Base-by-base conservation (phyloP, 495 filamentous ascomycete species). In the Pseudevernia furfuracea region DNA sequence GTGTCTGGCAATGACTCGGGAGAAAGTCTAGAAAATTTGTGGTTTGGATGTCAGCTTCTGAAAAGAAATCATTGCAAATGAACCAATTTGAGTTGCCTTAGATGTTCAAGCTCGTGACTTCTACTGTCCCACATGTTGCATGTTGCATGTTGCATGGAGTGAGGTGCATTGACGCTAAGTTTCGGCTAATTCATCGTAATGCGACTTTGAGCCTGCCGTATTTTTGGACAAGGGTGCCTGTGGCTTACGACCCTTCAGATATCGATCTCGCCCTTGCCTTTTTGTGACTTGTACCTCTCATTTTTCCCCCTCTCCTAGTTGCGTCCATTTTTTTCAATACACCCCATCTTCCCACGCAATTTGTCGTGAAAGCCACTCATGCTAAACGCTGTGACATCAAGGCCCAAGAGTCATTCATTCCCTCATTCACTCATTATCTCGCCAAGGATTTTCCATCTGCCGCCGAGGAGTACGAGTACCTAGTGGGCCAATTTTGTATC, bases 241-340 rank as follows among this genome's bases (percentile, higher is more conserved):
- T 62, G 60, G 60, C 60, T 60, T 62, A 23, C 49, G 36, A 55
- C 37, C 41, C 41, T 58, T 25, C 38, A 63, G 39, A 58, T 58
- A 63, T 63, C 53, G 39, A 63, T 61, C 60, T 61, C 43, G 60
- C 60, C 60, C 61, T 56, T 36, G 23, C 34, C 61, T 57, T 56
- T 63, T 41, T 32, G 23, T 58, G 61, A 41, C 61, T 11, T 53
- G 25, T 15, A 30, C 14, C 4, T 19, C 17, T 55, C 52, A n/a
- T 5, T 21, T 34, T 34, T 34, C 21, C 52, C 39, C 19, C 61
- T 58, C 52, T 43, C 28, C n/a, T 58, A 28, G 21, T 36, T 63
- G 30, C 52, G 34, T 21, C 30, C 52, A 34, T 34, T 55, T 25
- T 25, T 52, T 30, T 30, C 25, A 28, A 52, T 44, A 52, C 23